Evolutionary conservation across 2,329 filamentous ascomycete species (phyloP).

Genomic region (Meredithiella fracta): DNA sequence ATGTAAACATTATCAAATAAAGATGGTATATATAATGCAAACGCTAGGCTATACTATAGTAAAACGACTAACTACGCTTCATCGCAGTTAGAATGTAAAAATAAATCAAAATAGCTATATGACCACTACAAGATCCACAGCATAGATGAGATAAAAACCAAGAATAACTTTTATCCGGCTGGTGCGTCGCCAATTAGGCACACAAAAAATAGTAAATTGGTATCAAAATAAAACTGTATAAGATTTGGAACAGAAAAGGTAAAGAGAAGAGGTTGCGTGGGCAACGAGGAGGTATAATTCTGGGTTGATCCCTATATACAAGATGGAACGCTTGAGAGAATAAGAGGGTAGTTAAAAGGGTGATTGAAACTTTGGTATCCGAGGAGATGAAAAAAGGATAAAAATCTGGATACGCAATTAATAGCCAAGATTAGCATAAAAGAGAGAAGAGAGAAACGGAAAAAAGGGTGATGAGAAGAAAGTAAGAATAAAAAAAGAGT

Average conservation of each 20-base stretch:
- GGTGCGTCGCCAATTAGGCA: background rate
- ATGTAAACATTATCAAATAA: background rate
- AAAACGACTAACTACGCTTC: background rate
- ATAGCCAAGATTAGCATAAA: conserved; percentile 3
- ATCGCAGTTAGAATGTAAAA: no score
- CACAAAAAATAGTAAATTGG: background rate
- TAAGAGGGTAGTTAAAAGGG: conserved; percentile 1
- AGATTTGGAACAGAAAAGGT: background rate
- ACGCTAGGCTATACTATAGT: background rate
- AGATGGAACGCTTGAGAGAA: background rate
- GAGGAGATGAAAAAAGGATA: background rate
- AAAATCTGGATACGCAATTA: background rate
- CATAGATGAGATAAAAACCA: no score
- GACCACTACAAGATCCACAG: no score
- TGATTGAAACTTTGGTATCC: background rate
- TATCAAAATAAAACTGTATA: background rate
- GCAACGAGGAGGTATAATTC: background rate
- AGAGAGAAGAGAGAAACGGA: background rate
- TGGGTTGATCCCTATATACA: background rate
- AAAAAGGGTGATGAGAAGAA: conserved; percentile 4
- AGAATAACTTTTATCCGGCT: background rate
- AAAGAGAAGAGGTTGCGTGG: background rate
- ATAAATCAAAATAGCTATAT: no score
- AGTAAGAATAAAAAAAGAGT: background rate
- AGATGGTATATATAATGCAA: background rate